These are phyloP conservation scores for Acanthochlamys bracteata DNA, from an alignment of 106 monocot genomes.

Conservation along the genomic window DNA sequence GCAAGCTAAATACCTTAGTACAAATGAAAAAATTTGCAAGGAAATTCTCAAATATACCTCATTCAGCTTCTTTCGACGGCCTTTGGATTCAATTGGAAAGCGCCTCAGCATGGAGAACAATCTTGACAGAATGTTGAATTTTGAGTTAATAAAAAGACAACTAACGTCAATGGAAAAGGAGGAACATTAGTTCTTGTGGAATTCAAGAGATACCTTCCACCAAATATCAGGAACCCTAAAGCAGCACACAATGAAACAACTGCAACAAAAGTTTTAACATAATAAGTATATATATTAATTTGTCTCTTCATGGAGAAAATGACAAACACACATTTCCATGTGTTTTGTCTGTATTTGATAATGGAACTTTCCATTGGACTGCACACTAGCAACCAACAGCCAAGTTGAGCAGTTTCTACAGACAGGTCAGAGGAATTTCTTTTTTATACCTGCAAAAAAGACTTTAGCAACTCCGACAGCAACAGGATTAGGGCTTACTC, in stretches of 20 bases:
- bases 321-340: background rate
- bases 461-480: conserved; percentile 41
- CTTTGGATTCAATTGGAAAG: conserved; percentile 65
- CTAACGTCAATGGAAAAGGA: background rate
- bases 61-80: conserved; percentile 56
- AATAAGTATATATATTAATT: background rate
- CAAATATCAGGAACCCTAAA: conserved; percentile 81
- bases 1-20: too few species aligned
- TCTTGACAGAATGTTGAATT: conserved; percentile 19
- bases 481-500: conserved; percentile 23
- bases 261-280: conserved; percentile 16
- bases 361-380: too few species aligned
- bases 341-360: background rate
- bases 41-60: conserved; percentile 29
- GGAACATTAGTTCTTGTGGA: background rate
- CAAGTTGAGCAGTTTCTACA: background rate
- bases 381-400: background rate
- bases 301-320: background rate
- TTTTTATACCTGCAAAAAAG: conserved; percentile 45
- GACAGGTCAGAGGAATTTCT: background rate
- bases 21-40: too few species aligned
- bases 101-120: conserved; percentile 60
- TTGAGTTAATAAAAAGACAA: background rate
- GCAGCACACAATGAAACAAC: conserved; percentile 75
- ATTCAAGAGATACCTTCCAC: conserved; percentile 51